Base-by-base conservation (phyloP, 345 rosid genomes). In the Aurinia saxatilis region DNA sequence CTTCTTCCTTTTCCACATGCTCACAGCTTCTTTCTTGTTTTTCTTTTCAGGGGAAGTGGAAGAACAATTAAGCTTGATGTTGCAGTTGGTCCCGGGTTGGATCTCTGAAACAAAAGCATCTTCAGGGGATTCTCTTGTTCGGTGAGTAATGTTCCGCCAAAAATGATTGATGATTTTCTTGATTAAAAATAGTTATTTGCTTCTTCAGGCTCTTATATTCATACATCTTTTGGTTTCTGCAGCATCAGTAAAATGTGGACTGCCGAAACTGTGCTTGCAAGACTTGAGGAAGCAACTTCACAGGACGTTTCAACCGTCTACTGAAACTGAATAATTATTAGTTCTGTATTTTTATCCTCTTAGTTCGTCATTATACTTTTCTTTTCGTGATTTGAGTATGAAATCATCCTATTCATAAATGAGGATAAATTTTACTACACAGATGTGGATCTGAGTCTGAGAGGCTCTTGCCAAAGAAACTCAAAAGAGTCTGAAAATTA, bases 51-150 rank as follows among this genome's bases (percentile, higher is more conserved):
- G 71, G 67, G 96, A 90, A 78, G 82, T 86, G 42, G 96, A 90
- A 60, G 96, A 90, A 66, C 96, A 84, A 52, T 63, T 87, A 36
- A 77, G 70, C 18, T 54, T 83, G 77, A 51, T 93, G 79, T 73
- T 73, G 65, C 86, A 86, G 63, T 68, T 88, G 19, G 92, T 81
- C 57, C 99, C 99, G 0, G 96, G 87, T 51, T 87, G 99, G 99
- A 85, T 93, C 42, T 80, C 80, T 9, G 86, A 83, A 74, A 86
- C 82, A 65, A 51, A 52, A 30, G 68, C 87, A 14, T 74, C 78
- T 50, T 36, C 80, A 19, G 93, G 96, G 5, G 95, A 83, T 68
- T n/a, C 70, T 52, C 85, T 87, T 55, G 54, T 88, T 33, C 66
- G 96, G 99, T 90, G 51, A 81, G 85, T 53, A 50, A 25, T 41